phyloP scores from a whole-genome alignment of 208 protist genomes.

The Wallacemonas collosoma region DNA sequence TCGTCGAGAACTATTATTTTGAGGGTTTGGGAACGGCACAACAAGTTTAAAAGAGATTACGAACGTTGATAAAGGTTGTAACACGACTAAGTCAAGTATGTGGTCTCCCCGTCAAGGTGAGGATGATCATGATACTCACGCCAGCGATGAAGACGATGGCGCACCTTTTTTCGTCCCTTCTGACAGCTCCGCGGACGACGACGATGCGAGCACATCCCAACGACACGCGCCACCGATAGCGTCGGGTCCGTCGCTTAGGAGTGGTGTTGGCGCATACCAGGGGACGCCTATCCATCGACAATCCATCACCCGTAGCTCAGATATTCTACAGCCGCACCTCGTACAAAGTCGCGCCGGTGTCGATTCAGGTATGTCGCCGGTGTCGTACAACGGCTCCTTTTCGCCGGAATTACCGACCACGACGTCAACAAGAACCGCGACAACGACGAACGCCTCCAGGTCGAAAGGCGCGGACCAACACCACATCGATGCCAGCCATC shows the following conservation, averaged over 20 bases:
- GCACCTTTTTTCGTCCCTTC: conserved; percentile 30
- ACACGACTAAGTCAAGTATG: neutral
- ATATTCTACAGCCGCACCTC: too few relatives aligned
- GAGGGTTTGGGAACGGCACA: too few relatives aligned
- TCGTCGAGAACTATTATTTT: too few relatives aligned
- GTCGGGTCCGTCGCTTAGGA: too few relatives aligned
- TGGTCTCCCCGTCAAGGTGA: neutral
- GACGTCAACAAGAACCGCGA: neutral
- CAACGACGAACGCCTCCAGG: neutral
- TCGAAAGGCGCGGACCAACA: neutral
- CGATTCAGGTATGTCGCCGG: too few relatives aligned
- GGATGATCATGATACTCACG: too few relatives aligned
- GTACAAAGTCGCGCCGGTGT: too few relatives aligned
- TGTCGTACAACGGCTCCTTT: neutral
- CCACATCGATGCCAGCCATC: neutral
- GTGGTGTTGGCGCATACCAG: neutral
- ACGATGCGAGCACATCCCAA: neutral
- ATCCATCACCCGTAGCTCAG: neutral
- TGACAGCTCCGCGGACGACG: conserved; percentile 23
- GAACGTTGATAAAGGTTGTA: too few relatives aligned
- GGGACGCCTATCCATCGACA: neutral
- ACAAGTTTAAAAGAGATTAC: too few relatives aligned
- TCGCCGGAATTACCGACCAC: conserved; percentile 4
- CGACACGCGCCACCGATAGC: too few relatives aligned
- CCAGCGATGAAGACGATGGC: conserved; percentile 11